phyloP scores from a whole-genome alignment of 1,284 basidiomycete genomes.

The Cryptococcus wingfieldii region DNA sequence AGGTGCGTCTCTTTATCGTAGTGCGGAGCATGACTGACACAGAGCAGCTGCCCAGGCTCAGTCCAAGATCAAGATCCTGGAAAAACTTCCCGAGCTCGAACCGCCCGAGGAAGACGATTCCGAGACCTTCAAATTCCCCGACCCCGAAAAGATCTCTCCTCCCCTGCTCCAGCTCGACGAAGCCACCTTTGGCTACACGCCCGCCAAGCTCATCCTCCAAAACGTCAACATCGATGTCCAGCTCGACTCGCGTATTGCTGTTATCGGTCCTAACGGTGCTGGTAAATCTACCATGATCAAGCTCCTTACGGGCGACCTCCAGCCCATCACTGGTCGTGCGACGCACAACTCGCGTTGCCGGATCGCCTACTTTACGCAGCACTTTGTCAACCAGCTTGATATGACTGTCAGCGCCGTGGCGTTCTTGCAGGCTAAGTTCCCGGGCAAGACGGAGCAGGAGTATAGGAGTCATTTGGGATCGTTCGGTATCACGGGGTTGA shows the following conservation, averaged over 20 bases:
- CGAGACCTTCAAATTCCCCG: slow-evolving; percentile 90
- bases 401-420: slow-evolving; percentile 82
- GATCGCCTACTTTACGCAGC: slow-evolving; percentile 93
- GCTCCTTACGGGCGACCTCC: slow-evolving; percentile 83
- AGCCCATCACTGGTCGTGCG: slow-evolving; percentile 73
- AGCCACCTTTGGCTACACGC: slow-evolving; percentile 84
- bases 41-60: slow-evolving; percentile 79
- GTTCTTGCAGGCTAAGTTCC: slow-evolving; percentile 86
- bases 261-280: slow-evolving; percentile 69
- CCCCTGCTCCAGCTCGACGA: slow-evolving; percentile 92
- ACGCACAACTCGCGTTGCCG: slow-evolving; percentile 86
- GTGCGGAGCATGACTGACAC: background rate
- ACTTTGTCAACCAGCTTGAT: slow-evolving; percentile 91
- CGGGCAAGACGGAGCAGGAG: slow-evolving; percentile 93
- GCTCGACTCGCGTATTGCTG: slow-evolving; percentile 80
- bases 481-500: slow-evolving; percentile 97
- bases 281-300: slow-evolving; percentile 67
- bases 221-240: slow-evolving; percentile 85
- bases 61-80: slow-evolving; percentile 95
- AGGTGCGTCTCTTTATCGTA: slow-evolving; percentile 38
- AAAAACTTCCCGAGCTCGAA: slow-evolving; percentile 91
- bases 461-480: slow-evolving; percentile 93
- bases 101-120: slow-evolving; percentile 86
- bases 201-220: slow-evolving; percentile 74
- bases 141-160: slow-evolving; percentile 92